A percentile compares a stretch with the other conserved stretches of the same genome.
These are phyloP conservation scores for Candida arabinofermentans DNA, from an alignment of 805 yeast species.

Conservation along the genomic window DNA sequence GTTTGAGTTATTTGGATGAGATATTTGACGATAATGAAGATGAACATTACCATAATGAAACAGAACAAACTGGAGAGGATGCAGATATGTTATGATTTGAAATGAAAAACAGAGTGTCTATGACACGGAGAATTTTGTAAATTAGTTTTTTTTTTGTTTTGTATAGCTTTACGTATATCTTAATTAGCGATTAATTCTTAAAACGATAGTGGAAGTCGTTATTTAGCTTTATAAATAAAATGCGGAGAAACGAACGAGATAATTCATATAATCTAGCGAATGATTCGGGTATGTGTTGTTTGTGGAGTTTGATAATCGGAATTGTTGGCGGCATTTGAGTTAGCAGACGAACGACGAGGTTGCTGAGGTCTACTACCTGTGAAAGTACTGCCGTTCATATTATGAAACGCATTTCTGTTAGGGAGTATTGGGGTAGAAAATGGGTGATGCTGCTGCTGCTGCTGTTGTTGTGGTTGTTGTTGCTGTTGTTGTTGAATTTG, in stretches of 20 bases:
- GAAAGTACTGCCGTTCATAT: conserved; percentile 7
- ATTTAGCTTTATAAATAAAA: no score
- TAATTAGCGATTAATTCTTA: neutral
- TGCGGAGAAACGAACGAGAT: no score
- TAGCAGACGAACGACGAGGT: conserved; percentile 10
- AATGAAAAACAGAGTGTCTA: neutral
- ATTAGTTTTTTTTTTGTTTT: neutral
- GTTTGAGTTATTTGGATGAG: conserved; percentile 44
- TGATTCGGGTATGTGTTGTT: conserved; percentile 17
- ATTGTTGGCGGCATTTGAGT: conserved; percentile 2
- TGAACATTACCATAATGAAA: neutral
- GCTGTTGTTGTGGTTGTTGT: conserved; percentile 1
- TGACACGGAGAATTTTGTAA: neutral
- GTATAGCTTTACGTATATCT: neutral
- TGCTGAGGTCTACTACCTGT: conserved; percentile 9
- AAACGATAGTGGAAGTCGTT: no score
- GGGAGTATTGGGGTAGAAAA: conserved; percentile 19
- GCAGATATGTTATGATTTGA: conserved; percentile 1
- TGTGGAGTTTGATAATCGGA: conserved; percentile 15
- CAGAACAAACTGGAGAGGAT: neutral
- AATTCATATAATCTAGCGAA: conserved; percentile 8
- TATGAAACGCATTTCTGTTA: conserved; percentile 14
- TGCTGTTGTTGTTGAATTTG: neutral
- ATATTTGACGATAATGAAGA: conserved; percentile 32
- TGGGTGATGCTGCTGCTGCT: conserved; percentile 5